Evolutionary conservation across 352 stramenopile genomes (phyloP).

Genomic region (Phytopythium delawarense): DNA sequence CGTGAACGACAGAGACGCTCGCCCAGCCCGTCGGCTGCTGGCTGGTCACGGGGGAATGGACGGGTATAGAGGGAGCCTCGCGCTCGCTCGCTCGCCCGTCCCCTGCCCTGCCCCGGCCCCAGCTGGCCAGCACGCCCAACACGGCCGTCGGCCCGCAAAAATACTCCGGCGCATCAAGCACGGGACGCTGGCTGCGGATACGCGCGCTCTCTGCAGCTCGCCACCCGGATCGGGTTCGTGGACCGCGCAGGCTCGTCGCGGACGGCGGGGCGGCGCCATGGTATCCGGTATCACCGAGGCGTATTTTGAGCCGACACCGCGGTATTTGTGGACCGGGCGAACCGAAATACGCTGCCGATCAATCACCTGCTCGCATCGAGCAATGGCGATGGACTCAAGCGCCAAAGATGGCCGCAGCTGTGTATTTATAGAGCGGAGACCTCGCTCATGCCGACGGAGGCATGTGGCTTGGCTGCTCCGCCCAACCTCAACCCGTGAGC

Average conservation of each 20-base stretch:
- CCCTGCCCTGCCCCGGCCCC: conserved; percentile 3
- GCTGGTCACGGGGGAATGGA: neutral
- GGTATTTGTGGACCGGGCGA: neutral
- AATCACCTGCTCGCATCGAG: too few species aligned
- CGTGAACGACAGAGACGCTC: neutral
- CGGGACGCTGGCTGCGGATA: conserved; percentile 3
- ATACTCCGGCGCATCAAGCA: conserved; percentile 5
- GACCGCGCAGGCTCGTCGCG: neutral
- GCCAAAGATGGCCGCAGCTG: neutral
- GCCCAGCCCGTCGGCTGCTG: too few species aligned
- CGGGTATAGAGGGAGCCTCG: neutral
- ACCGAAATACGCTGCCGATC: neutral
- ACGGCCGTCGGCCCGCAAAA: neutral
- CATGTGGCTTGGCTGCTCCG: neutral
- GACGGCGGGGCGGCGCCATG: neutral
- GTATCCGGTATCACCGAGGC: neutral
- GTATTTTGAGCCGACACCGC: neutral
- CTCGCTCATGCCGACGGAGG: too few species aligned
- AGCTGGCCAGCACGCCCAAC: neutral
- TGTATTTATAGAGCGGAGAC: neutral
- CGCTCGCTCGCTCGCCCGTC: neutral
- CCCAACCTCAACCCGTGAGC: neutral
- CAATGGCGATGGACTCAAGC: too few species aligned
- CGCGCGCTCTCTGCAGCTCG: neutral
- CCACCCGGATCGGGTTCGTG: neutral